These are phyloP conservation scores for Eruca vesicaria DNA, from an alignment of 441 rosid genomes.

Conservation along the genomic window DNA sequence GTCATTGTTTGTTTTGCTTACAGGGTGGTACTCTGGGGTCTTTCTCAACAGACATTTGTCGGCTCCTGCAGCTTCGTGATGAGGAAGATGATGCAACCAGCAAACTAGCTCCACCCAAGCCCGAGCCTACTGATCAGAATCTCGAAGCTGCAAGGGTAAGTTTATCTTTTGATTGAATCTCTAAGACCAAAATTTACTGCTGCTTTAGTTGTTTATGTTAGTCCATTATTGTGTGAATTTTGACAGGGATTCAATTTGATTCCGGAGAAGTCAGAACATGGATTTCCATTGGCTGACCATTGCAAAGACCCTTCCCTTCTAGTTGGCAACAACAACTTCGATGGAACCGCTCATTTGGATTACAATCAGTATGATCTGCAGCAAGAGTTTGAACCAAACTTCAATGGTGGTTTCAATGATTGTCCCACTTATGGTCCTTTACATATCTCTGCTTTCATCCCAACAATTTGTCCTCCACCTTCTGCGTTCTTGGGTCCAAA, in stretches of 20 bases:
- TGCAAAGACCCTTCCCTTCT: slow-evolving; percentile 62
- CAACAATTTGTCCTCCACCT: slow-evolving; percentile 77
- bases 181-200: background rate
- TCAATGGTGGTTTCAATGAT: slow-evolving; percentile 50
- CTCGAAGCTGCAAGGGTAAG: slow-evolving; percentile 63
- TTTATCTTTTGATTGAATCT: background rate
- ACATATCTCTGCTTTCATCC: slow-evolving; percentile 57
- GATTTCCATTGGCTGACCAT: slow-evolving; percentile 51
- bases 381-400: slow-evolving; percentile 63
- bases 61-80: slow-evolving; percentile 88
- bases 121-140: slow-evolving; percentile 83
- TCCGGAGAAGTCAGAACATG: slow-evolving; percentile 57
- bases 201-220: background rate
- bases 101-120: slow-evolving; percentile 77
- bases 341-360: slow-evolving; percentile 56
- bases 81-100: slow-evolving; percentile 99
- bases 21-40: slow-evolving; percentile 90
- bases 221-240: slow-evolving; percentile 10
- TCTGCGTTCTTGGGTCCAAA: slow-evolving; percentile 97
- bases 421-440: slow-evolving; percentile 43
- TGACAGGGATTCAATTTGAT: slow-evolving; percentile 60
- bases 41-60: slow-evolving; percentile 88
- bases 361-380: slow-evolving; percentile 69
- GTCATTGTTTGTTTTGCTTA: slow-evolving; percentile 10
- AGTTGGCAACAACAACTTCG: slow-evolving; percentile 46